Evolutionary conservation across 352 stramenopile genomes (phyloP), one percentile per base, ranked within the genome.

Genomic region (Pythium aristosporum): DNA sequence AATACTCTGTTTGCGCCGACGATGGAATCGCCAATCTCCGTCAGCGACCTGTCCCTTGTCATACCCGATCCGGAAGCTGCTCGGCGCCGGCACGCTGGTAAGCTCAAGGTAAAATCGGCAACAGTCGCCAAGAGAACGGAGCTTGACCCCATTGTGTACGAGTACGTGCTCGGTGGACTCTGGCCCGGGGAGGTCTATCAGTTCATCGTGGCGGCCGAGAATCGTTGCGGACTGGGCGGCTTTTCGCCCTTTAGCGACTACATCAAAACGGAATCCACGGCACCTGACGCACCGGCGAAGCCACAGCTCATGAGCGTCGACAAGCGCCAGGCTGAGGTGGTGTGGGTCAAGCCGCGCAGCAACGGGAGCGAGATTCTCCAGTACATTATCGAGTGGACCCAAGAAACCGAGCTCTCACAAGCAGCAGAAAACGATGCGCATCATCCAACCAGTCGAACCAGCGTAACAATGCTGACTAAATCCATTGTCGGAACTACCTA

Each of bases 181-280:
- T 88, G 80, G 73, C 61, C 84, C 15, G 84, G 84, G 2, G 81
- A 88, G 48, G 78, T 92, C 18, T 92, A 92, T 48, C 81, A 91
- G 52, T 92, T 92, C 50, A 71, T 81, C 18, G 76, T 85, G 18
- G 84, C 81, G 12, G 79, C 80, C 25, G 76, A 84, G 39, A 92
- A 92, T 55, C 76, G 80, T 1, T 91, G 84, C 39, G 84, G 81
- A 5, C 20, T 86, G 0, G 81, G 71, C 5, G 73, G 77, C 28
- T 91, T 89, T 57, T 90, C 78, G n/a, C 69, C 68, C 2, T 61
- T 83, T 44, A 89, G 77, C 18, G 81, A 89, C 60, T 92, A 90
- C 34, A 67, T 91, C 51, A 87, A 87, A 47, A 92, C 88, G 77
- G 69, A 85, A 47, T 79, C 76, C 21, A 86, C 67, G 16, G 82